Conservation (phyloP, 371 early-diverging fungal genomes). For the Gilbertella persicaria region DNA sequence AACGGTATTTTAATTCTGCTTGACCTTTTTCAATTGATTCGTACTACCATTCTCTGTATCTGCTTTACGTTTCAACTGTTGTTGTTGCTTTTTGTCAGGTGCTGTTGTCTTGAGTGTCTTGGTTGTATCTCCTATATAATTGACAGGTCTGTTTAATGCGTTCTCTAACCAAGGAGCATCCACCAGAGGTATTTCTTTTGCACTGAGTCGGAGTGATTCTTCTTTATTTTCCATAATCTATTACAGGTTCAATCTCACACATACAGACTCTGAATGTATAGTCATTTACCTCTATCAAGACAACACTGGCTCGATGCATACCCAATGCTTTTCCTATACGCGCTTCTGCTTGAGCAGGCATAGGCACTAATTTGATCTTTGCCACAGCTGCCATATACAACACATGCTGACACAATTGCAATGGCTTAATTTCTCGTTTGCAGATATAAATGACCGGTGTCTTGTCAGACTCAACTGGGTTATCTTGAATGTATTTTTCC, state of each 20-base stretch:
- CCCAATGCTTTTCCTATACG: conserved; percentile 24
- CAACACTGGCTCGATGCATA: conserved; percentile 19
- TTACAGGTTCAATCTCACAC: background rate
- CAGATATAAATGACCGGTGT: conserved; percentile 35
- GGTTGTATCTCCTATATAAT: conserved; percentile 18
- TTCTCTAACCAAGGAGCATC: conserved; percentile 35
- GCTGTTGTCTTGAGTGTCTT: conserved; percentile 35
- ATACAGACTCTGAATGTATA: background rate
- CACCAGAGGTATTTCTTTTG: conserved; percentile 21
- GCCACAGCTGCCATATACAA: conserved; percentile 38
- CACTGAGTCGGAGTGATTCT: conserved; percentile 26
- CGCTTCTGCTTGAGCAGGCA: conserved; percentile 32
- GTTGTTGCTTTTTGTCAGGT: conserved; percentile 13
- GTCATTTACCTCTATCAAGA: conserved; percentile 27
- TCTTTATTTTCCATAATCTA: conserved; percentile 23
- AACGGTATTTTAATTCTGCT: background rate
- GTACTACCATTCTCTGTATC: background rate
- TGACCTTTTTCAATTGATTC: conserved; percentile 4
- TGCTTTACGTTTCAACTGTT: conserved; percentile 18
- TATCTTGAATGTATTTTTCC: conserved; percentile 21
- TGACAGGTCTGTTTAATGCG: background rate
- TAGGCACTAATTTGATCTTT: conserved; percentile 22
- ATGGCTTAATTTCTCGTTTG: conserved; percentile 39
- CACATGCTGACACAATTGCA: conserved; percentile 35
- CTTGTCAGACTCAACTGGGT: background rate